Evolutionary conservation across 1,284 basidiomycete species (phyloP).

Genomic region (Naganishia sp.): DNA sequence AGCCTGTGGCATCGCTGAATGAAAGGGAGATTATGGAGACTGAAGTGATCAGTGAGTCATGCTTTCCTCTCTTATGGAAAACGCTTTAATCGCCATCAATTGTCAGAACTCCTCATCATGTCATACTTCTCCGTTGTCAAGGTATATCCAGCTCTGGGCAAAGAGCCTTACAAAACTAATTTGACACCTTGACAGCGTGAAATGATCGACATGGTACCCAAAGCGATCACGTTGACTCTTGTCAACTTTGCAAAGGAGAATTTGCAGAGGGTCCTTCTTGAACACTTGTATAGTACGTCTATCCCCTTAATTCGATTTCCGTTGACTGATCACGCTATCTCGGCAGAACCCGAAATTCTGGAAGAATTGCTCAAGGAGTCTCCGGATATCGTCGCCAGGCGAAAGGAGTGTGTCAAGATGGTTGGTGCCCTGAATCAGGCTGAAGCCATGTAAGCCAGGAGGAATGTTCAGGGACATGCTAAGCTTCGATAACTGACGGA

Average conservation of each 20-base stretch:
- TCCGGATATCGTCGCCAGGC: slow-evolving; percentile 57
- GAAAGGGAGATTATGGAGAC: slow-evolving; percentile 98
- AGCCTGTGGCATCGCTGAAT: slow-evolving; percentile 81
- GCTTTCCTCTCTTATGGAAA: not conserved
- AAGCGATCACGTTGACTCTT: slow-evolving; percentile 91
- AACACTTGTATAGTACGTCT: slow-evolving; percentile 70
- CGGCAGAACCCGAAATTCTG: slow-evolving; percentile 73
- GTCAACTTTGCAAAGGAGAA: slow-evolving; percentile 92
- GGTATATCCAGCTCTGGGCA: not conserved
- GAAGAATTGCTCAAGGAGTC: slow-evolving; percentile 92
- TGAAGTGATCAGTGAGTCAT: slow-evolving; percentile 91
- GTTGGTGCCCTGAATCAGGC: slow-evolving; percentile 86
- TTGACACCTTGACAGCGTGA: slow-evolving; percentile 62
- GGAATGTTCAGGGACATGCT: not conserved
- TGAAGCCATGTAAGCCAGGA: slow-evolving; percentile 63
- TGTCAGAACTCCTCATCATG: slow-evolving; percentile 79
- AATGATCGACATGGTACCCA: slow-evolving; percentile 99
- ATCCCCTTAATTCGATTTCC: not conserved
- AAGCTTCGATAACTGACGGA: not conserved
- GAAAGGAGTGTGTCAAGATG: slow-evolving; percentile 88
- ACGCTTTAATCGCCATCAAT: not conserved
- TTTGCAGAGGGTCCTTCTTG: slow-evolving; percentile 82
- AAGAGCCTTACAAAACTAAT: not conserved
- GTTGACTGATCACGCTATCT: not conserved
- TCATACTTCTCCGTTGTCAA: slow-evolving; percentile 98